Evolutionary conservation across 1,139 yeast species (phyloP).

Genomic region (Kurtzmaniella quercitrusa): DNA sequence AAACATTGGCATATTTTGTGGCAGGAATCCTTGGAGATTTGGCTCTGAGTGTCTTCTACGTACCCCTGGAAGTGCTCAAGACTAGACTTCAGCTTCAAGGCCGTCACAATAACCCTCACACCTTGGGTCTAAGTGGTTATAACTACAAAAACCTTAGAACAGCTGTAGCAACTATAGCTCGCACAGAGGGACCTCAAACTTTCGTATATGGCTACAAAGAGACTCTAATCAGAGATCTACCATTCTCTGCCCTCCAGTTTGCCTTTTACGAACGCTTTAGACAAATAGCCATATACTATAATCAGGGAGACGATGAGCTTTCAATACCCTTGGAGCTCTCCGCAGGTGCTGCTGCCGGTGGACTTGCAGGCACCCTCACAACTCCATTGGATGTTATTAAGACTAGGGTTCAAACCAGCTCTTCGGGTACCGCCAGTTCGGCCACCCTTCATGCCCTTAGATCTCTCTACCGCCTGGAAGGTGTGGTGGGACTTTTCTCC

Average conservation of each 20-base stretch:
- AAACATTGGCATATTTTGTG: constrained; percentile 70
- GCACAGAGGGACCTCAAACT: constrained; percentile 69
- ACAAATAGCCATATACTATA: constrained; percentile 49
- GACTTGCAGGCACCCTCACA: constrained; percentile 79
- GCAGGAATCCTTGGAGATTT: constrained; percentile 93
- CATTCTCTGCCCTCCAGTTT: constrained; percentile 92
- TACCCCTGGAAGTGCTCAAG: constrained; percentile 95
- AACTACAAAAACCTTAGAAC: constrained; percentile 70
- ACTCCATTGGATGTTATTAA: constrained; percentile 91
- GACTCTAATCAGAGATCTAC: constrained; percentile 84
- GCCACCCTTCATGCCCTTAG: constrained; percentile 62
- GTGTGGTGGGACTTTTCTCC: constrained; percentile 73
- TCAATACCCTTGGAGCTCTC: constrained; percentile 61
- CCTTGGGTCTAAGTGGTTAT: constrained; percentile 65
- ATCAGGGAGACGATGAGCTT: constrained; percentile 41
- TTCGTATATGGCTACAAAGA: constrained; percentile 91
- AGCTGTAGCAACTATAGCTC: constrained; percentile 62
- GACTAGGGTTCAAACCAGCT: constrained; percentile 66
- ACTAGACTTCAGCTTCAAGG: constrained; percentile 94
- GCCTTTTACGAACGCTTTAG: constrained; percentile 91
- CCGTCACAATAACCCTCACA: constrained; percentile 70
- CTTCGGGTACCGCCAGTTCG: constrained; percentile 25
- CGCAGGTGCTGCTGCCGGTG: constrained; percentile 97
- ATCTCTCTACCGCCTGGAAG: constrained; percentile 72
- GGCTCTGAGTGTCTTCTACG: constrained; percentile 86